Evolutionary conservation across 805 yeast species (phyloP).

Genomic region (Saturnispora serradocipensis): DNA sequence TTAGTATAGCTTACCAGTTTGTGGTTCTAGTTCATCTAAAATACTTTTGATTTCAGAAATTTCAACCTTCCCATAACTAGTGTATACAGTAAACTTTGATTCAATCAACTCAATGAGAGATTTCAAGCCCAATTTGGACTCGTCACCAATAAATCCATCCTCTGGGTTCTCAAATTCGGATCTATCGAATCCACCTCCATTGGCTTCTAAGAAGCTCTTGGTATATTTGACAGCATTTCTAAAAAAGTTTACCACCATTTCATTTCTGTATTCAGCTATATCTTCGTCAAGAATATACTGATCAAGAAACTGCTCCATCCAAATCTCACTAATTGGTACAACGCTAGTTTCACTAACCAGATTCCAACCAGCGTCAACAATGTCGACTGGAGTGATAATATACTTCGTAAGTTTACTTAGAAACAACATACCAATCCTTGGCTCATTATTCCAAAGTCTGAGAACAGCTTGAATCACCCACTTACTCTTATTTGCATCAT

Average conservation of each 20-base stretch:
- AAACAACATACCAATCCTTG: constrained; percentile 55
- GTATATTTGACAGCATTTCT: constrained; percentile 1
- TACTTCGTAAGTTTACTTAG: constrained; percentile 41
- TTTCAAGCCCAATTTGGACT: constrained; percentile 10
- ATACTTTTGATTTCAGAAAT: background rate
- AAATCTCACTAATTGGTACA: constrained; percentile 33
- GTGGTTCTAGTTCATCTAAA: background rate
- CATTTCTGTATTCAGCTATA: constrained; percentile 11
- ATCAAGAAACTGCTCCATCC: constrained; percentile 34
- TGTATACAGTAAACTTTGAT: background rate
- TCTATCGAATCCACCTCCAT: constrained; percentile 5
- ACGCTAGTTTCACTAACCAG: constrained; percentile 25
- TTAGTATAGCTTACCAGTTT: background rate
- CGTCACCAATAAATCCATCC: constrained; percentile 7
- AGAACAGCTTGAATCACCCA: constrained; percentile 50
- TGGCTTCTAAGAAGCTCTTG: background rate
- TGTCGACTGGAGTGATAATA: constrained; percentile 32
- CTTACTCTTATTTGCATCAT: constrained; percentile 27
- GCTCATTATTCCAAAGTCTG: constrained; percentile 56
- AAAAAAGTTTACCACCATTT: constrained; percentile 9
- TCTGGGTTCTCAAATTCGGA: background rate
- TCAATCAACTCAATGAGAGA: constrained; percentile 7
- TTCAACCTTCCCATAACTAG: background rate
- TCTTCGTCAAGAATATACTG: constrained; percentile 17
- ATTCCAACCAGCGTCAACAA: constrained; percentile 33